Conservation (phyloP, 2,329 filamentous ascomycete species). For the Ceratocystis albifundus region DNA sequence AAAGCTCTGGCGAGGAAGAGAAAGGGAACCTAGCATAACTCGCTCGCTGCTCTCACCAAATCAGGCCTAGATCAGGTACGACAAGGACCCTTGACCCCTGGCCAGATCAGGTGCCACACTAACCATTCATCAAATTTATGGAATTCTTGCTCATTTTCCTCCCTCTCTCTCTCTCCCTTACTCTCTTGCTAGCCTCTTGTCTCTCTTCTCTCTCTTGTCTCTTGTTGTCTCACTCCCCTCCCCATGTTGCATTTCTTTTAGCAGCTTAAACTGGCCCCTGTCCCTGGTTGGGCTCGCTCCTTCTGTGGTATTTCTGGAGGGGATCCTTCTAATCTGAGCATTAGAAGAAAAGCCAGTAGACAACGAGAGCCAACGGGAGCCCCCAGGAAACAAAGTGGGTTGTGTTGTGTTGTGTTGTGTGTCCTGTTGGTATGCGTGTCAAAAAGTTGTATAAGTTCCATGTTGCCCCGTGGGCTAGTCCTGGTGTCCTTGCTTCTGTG, state of each 20-base stretch:
- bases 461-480: conserved; percentile 3
- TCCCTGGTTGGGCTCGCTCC: not conserved
- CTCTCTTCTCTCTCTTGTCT: not conserved
- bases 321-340: conserved; percentile 1
- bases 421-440: not conserved
- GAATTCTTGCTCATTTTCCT: not conserved
- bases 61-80: conserved; percentile 1
- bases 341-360: not conserved
- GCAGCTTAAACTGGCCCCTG: not conserved
- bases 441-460: conserved; percentile 7
- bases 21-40: not conserved
- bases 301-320: conserved; percentile 8
- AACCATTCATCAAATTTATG: no score
- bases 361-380: not conserved
- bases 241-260: conserved; percentile 4
- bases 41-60: not conserved
- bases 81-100: not conserved
- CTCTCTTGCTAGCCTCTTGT: no score
- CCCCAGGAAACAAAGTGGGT: not conserved
- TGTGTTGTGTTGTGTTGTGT: no score
- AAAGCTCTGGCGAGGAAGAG: not conserved
- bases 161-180: not conserved
- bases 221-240: not conserved
- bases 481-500: not conserved
- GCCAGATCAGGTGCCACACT: not conserved